Conservation (phyloP, 495 filamentous ascomycete species). For the Hypoxylon rickii region DNA sequence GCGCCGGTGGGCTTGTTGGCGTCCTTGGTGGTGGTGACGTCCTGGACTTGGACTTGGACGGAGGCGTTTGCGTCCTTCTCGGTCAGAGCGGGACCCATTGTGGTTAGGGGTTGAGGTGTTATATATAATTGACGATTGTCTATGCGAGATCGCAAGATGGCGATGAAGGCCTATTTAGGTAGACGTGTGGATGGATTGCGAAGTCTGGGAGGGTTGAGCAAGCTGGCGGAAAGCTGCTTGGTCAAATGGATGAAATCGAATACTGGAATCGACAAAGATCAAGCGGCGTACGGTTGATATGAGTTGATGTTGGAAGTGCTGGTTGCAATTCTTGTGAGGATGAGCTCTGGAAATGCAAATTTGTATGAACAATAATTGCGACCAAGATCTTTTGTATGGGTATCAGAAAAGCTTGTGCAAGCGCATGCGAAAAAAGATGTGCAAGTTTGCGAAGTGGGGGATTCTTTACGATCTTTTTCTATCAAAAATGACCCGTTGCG, state of each 20-base stretch:
- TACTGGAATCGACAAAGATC: not conserved
- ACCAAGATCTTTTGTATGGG: constrained; percentile 10
- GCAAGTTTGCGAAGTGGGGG: too few species aligned
- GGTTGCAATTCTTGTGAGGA: constrained; percentile 13
- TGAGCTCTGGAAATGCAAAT: constrained; percentile 20
- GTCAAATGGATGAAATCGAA: not conserved
- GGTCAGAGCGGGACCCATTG: constrained; percentile 51
- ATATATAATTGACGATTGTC: not conserved
- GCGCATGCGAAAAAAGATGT: constrained; percentile 1
- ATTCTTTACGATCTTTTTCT: too few species aligned
- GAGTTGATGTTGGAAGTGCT: not conserved
- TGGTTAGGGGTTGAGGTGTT: not conserved
- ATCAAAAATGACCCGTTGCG: too few species aligned
- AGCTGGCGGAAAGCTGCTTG: not conserved
- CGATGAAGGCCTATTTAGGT: not conserved
- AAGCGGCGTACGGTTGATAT: not conserved
- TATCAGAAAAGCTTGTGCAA: constrained; percentile 13
- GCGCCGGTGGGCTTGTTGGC: constrained; percentile 47
- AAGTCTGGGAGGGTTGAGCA: too few species aligned
- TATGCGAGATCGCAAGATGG: not conserved
- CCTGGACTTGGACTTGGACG: constrained; percentile 36
- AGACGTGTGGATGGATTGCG: not conserved
- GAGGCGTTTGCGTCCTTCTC: constrained; percentile 63
- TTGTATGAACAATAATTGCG: constrained; percentile 9
- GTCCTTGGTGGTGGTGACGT: constrained; percentile 1